Conservation (phyloP, 2,329 filamentous ascomycete species). For the Colletotrichum nymphaeae region DNA sequence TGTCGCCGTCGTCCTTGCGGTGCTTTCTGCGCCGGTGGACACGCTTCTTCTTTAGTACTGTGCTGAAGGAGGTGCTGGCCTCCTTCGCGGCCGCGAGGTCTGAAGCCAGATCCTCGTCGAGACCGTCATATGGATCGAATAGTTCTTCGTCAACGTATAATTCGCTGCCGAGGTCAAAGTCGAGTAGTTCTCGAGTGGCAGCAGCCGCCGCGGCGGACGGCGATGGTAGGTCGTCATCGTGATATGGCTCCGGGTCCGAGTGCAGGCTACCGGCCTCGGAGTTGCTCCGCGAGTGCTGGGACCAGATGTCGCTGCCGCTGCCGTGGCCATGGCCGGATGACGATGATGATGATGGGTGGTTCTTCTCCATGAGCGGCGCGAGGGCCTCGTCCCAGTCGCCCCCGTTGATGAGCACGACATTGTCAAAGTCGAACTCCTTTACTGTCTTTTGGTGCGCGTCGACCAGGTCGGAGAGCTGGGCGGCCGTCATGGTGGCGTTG, state of each 20-base stretch:
- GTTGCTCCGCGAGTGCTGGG: constrained; percentile 49
- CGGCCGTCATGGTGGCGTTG: constrained; percentile 78
- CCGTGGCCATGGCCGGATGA: neutral
- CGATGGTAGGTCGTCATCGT: constrained; percentile 50
- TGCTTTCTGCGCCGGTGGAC: constrained; percentile 51
- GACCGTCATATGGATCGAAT: constrained; percentile 48
- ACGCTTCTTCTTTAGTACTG: constrained; percentile 61
- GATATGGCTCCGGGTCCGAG: constrained; percentile 39
- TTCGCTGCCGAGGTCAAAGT: constrained; percentile 46
- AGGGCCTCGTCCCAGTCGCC: constrained; percentile 87
- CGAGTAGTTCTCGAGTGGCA: constrained; percentile 62
- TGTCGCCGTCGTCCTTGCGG: constrained; percentile 44
- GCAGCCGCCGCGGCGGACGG: constrained; percentile 67
- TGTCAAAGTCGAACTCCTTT: constrained; percentile 83
- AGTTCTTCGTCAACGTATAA: constrained; percentile 27
- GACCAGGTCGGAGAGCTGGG: constrained; percentile 78
- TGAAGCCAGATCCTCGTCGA: constrained; percentile 45
- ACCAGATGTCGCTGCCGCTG: constrained; percentile 56
- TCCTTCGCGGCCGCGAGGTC: constrained; percentile 48
- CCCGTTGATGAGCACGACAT: constrained; percentile 73
- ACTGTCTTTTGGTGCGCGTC: constrained; percentile 74
- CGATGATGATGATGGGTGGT: neutral
- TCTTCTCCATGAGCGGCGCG: constrained; percentile 71
- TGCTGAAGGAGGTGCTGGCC: constrained; percentile 54
- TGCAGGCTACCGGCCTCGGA: constrained; percentile 43